phyloP scores from a whole-genome alignment of 2,329 filamentous ascomycete genomes.

The Pyrenophora graminea region DNA sequence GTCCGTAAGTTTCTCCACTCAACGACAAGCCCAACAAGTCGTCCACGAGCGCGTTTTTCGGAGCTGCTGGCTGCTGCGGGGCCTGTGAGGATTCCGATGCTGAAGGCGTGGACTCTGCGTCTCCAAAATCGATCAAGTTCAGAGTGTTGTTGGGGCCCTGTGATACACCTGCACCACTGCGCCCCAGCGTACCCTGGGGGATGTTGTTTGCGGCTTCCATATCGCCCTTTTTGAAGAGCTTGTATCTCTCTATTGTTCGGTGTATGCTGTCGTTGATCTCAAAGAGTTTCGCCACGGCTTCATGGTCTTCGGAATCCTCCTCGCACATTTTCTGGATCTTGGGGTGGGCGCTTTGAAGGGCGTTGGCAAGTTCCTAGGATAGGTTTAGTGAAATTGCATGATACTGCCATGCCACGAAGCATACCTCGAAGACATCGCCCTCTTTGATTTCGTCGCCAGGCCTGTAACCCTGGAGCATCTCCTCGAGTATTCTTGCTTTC shows the following conservation, averaged over 20 bases:
- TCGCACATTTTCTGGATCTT: conserved; percentile 99
- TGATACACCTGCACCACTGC: conserved; percentile 64
- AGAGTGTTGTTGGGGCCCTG: conserved; percentile 76
- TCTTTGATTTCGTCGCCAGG: conserved; percentile 77
- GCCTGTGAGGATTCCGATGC: conserved; percentile 39
- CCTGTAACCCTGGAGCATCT: conserved; percentile 84
- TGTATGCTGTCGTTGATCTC: conserved; percentile 99
- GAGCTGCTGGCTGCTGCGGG: conserved; percentile 52
- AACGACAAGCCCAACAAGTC: conserved; percentile 89
- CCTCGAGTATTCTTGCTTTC: conserved; percentile 88
- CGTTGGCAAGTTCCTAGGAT: conserved; percentile 76
- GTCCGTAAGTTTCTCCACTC: conserved; percentile 67
- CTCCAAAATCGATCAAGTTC: conserved; percentile 91
- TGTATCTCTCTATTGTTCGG: conserved; percentile 92
- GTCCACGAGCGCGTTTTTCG: conserved; percentile 75
- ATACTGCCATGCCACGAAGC: conserved; percentile 28
- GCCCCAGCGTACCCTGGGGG: conserved; percentile 76
- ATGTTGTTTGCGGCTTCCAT: conserved; percentile 81
- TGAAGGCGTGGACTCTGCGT: conserved; percentile 57
- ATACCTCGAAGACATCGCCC: conserved; percentile 69
- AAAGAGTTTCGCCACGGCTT: conserved; percentile 91
- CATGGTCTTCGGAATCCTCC: conserved; percentile 94
- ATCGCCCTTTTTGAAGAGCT: conserved; percentile 93
- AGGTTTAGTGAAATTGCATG: conserved; percentile 21
- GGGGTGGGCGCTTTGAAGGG: conserved; percentile 89